Evolutionary conservation across 768 basidiomycete species (phyloP).

Genomic region (Chalciporus sphaerocephalus): DNA sequence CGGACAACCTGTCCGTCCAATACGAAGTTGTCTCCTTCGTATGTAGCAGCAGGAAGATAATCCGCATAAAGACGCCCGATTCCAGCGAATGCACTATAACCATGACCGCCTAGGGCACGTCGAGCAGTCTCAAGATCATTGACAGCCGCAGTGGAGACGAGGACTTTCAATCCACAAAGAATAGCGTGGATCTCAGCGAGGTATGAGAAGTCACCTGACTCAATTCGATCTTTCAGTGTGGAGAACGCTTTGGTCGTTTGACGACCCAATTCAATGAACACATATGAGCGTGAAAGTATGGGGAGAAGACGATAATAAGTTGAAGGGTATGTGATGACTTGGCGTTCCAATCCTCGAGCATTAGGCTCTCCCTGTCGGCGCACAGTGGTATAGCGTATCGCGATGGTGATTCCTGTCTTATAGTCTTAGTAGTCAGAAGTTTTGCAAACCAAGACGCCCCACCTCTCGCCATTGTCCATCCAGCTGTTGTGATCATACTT

Average conservation of each 20-base stretch:
- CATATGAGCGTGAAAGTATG: constrained; percentile 62
- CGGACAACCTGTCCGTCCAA: constrained; percentile 72
- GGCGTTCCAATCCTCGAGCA: constrained; percentile 53
- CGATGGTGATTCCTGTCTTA: constrained; percentile 50
- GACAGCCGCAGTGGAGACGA: constrained; percentile 48
- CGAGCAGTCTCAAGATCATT: constrained; percentile 62
- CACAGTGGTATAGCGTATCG: constrained; percentile 69
- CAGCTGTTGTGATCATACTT: constrained; percentile 64
- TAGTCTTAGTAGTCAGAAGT: not conserved
- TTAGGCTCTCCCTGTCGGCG: constrained; percentile 60
- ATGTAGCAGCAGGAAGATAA: constrained; percentile 61
- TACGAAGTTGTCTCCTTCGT: constrained; percentile 78
- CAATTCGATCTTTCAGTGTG: constrained; percentile 44
- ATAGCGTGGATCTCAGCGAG: constrained; percentile 72
- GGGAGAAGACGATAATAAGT: constrained; percentile 70
- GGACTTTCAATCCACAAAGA: constrained; percentile 64
- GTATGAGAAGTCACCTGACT: constrained; percentile 53
- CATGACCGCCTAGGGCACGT: constrained; percentile 73
- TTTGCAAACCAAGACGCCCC: not conserved
- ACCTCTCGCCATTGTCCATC: constrained; percentile 68
- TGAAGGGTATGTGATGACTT: constrained; percentile 70
- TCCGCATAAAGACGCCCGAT: constrained; percentile 63
- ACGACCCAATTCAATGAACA: constrained; percentile 60
- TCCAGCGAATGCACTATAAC: constrained; percentile 65
- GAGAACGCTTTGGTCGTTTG: constrained; percentile 52